Evolutionary conservation across 306 rosid species (phyloP).

Genomic region (Pterocarpus santalinus): DNA sequence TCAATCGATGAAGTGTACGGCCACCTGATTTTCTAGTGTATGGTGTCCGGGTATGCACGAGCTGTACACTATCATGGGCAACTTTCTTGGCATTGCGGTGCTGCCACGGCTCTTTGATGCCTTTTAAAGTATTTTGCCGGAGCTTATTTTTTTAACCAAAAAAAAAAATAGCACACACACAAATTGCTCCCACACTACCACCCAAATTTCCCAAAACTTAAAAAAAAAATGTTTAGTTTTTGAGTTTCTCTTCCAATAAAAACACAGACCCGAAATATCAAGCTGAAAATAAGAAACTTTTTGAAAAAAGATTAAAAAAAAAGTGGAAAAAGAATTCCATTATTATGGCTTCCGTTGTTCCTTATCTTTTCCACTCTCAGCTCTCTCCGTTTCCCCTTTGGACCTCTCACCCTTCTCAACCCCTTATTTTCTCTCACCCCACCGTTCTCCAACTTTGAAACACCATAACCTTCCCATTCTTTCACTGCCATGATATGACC

Average conservation of each 20-base stretch:
- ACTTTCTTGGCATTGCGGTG: constrained; percentile 58
- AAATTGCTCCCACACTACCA: background rate
- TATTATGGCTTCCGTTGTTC: constrained; percentile 72
- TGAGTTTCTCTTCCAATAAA: background rate
- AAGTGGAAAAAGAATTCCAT: constrained; percentile 41
- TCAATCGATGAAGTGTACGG: constrained; percentile 62
- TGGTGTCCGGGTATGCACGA: constrained; percentile 52
- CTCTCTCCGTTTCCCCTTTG: constrained; percentile 42
- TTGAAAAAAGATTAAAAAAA: background rate
- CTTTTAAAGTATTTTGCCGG: constrained; percentile 45
- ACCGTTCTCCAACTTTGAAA: background rate
- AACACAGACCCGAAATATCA: background rate
- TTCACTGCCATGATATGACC: constrained; percentile 19
- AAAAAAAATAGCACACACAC: background rate
- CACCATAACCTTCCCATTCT: constrained; percentile 18
- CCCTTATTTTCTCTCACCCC: constrained; percentile 14
- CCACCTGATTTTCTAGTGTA: constrained; percentile 60
- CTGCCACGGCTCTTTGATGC: constrained; percentile 59
- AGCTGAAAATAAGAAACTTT: background rate
- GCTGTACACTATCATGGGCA: constrained; percentile 56
- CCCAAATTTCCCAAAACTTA: too few species aligned
- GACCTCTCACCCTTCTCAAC: constrained; percentile 47
- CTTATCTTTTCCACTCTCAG: constrained; percentile 66
- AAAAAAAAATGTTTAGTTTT: too few species aligned
- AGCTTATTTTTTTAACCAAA: background rate